These are phyloP conservation scores for Botryotinia convoluta DNA, from an alignment of 2,329 filamentous ascomycete genomes.

Conservation along the genomic window DNA sequence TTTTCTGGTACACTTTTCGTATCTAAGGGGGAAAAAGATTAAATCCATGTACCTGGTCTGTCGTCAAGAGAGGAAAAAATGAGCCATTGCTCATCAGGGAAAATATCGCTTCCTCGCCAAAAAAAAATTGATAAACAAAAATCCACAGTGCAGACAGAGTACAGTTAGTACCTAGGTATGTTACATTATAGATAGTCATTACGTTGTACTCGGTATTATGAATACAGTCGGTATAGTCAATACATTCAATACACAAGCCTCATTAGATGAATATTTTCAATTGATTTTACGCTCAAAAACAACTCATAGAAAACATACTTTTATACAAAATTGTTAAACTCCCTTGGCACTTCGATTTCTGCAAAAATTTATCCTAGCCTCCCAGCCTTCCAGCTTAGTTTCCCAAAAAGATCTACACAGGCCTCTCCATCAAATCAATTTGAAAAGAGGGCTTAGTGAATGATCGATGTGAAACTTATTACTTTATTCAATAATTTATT, in stretches of 20 bases:
- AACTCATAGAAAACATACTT: background rate
- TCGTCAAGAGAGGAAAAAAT: constrained; percentile 3
- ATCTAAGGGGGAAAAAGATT: background rate
- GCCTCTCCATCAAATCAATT: constrained; percentile 14
- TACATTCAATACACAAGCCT: background rate
- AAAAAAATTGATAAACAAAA: background rate
- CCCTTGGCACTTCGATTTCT: background rate
- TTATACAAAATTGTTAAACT: background rate
- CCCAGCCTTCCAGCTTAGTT: background rate
- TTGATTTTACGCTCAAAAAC: background rate
- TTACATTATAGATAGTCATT: background rate
- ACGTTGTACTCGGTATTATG: background rate
- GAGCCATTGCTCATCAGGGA: background rate
- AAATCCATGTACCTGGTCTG: constrained; percentile 14
- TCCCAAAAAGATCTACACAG: constrained; percentile 11
- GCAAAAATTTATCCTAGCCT: constrained; percentile 3
- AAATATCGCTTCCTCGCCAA: background rate
- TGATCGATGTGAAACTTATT: background rate
- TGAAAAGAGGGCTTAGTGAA: background rate
- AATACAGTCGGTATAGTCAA: background rate
- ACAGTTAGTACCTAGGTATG: background rate
- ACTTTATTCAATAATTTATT: background rate
- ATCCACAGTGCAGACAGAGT: background rate
- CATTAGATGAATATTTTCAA: background rate
- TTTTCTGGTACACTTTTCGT: background rate